Conservation (phyloP, 352 stramenopile genomes). For the Thalassiosira pacifica region DNA sequence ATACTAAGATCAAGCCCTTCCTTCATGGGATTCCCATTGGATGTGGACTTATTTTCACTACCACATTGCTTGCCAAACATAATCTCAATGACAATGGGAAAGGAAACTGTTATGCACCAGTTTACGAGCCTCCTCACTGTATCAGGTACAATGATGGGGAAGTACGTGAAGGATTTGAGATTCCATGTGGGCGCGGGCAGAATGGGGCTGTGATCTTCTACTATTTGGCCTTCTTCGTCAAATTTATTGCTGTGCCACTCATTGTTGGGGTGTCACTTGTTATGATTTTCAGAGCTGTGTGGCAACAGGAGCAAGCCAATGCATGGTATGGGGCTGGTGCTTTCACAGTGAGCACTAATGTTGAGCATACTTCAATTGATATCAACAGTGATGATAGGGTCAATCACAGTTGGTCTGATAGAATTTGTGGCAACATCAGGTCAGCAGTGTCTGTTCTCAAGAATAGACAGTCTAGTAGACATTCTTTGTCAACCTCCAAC, state of each 20-base stretch:
- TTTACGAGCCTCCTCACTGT: slow-evolving; percentile 34
- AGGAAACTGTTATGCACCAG: neutral
- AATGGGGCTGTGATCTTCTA: neutral
- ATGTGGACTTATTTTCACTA: neutral
- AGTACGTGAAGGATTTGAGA: slow-evolving; percentile 37
- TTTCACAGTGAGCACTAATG: neutral
- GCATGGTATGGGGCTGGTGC: slow-evolving; percentile 8
- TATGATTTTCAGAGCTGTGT: slow-evolving; percentile 2
- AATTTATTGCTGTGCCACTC: neutral
- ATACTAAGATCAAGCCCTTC: slow-evolving; percentile 25
- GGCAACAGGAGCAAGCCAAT: neutral
- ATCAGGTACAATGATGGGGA: slow-evolving; percentile 32
- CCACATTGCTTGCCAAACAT: neutral
- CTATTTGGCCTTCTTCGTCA: neutral
- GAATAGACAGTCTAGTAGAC: neutral
- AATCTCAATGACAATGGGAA: slow-evolving; percentile 3
- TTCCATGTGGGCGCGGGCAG: slow-evolving; percentile 32
- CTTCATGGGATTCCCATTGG: slow-evolving; percentile 25
- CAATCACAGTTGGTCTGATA: neutral
- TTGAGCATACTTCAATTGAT: neutral
- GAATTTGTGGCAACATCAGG: neutral
- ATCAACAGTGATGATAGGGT: neutral
- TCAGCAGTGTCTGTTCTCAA: neutral
- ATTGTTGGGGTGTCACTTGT: neutral
- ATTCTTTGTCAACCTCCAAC: neutral